A percentile compares a stretch with the other conserved stretches of the same genome.
phyloP scores from a whole-genome alignment of 345 rosid genomes.

The Streptanthus diversifolius region DNA sequence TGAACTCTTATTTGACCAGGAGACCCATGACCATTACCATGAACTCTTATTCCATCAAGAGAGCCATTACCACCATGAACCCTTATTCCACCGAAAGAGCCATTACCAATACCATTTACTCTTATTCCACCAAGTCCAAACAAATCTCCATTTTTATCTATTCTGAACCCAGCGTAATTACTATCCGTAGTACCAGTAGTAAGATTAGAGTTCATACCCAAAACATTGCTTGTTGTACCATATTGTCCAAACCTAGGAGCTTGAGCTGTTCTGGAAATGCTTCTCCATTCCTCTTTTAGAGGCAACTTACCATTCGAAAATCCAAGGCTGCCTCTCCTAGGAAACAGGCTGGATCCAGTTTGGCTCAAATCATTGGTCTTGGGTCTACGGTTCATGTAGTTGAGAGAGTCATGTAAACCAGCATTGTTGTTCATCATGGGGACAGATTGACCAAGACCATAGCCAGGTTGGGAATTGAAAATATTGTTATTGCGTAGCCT shows the following conservation, averaged over 20 bases:
- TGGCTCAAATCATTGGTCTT: not conserved
- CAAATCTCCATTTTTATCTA: not conserved
- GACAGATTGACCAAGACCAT: constrained; percentile 7
- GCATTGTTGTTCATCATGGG: not conserved
- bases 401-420: not conserved
- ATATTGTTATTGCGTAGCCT: not conserved
- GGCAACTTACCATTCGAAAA: not conserved
- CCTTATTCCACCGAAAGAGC: not conserved
- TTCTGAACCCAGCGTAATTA: not conserved
- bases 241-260: not conserved
- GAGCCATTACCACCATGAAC: not conserved
- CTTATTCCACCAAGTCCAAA: not conserved
- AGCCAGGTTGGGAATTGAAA: not conserved
- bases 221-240: not conserved
- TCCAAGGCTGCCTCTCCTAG: not conserved
- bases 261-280: not conserved
- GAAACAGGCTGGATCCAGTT: not conserved
- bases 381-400: not conserved
- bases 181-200: not conserved
- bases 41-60: not conserved
- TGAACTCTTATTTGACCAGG: not conserved
- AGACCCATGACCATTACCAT: not conserved
- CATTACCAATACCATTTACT: not conserved
- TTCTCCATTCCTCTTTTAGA: not conserved
- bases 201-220: constrained; percentile 5